phyloP scores from a whole-genome alignment of 1,284 basidiomycete genomes.

The Puccinia hordei region DNA sequence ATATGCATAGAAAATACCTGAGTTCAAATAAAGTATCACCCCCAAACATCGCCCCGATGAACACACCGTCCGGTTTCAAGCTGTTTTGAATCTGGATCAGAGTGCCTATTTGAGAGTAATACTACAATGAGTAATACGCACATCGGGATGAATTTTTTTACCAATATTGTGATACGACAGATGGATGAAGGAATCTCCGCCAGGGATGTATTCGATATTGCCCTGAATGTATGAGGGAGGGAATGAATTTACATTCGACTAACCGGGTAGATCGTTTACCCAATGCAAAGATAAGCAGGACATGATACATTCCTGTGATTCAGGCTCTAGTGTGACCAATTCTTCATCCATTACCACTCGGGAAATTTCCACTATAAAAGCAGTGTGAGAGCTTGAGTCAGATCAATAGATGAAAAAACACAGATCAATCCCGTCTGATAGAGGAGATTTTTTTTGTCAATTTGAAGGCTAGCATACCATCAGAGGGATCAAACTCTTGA shows the following conservation, averaged over 20 bases:
- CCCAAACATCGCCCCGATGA: slow-evolving; percentile 89
- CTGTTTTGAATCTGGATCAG: slow-evolving; percentile 85
- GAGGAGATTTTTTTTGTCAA: background rate
- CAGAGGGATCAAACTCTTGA: background rate
- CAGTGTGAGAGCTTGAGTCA: slow-evolving; percentile 42
- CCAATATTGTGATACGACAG: background rate
- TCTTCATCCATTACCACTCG: slow-evolving; percentile 78
- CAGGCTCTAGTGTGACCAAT: slow-evolving; percentile 64
- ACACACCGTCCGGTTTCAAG: slow-evolving; percentile 87
- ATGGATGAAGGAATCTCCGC: background rate
- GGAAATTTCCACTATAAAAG: slow-evolving; percentile 68
- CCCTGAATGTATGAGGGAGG: background rate
- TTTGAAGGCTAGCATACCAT: background rate
- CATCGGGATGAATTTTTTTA: background rate
- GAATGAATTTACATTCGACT: slow-evolving; percentile 51
- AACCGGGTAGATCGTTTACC: slow-evolving; percentile 95
- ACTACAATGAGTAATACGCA: background rate
- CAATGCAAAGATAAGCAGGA: slow-evolving; percentile 91
- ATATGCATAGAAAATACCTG: slow-evolving; percentile 62
- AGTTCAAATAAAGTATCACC: slow-evolving; percentile 97
- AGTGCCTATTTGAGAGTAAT: slow-evolving; percentile 64
- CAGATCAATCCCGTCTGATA: background rate
- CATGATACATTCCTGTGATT: slow-evolving; percentile 87
- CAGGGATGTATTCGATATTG: background rate
- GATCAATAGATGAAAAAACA: slow-evolving; percentile 1